A percentile compares a stretch with the other conserved stretches of the same genome.
phyloP scores from a whole-genome alignment of 116 monocot species.

The Papilionanthe hybrid region DNA sequence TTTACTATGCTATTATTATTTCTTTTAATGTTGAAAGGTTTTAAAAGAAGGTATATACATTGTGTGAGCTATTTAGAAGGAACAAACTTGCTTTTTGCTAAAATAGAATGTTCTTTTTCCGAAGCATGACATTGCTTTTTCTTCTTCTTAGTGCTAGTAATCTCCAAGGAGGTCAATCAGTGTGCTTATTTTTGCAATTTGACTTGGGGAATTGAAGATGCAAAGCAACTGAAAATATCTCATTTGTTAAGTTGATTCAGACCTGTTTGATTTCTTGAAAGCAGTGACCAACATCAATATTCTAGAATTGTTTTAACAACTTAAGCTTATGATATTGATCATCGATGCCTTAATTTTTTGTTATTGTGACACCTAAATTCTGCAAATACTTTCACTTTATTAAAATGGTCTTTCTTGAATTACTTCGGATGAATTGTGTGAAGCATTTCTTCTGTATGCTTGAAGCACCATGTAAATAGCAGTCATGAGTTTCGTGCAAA shows the following conservation, averaged over 20 bases:
- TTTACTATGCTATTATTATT: not conserved
- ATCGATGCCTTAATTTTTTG: not conserved
- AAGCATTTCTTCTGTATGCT: constrained; percentile 2
- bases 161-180: not conserved
- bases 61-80: not conserved
- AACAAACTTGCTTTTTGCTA: no score
- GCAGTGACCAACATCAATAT: not conserved
- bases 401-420: not conserved
- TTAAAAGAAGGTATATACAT: not conserved
- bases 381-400: not conserved
- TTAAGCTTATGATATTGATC: not conserved
- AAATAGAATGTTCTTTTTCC: not conserved
- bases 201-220: not conserved
- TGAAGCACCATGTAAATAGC: not conserved
- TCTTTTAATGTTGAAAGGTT: not conserved
- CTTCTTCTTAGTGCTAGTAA: not conserved
- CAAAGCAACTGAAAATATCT: not conserved
- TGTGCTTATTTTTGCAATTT: not conserved
- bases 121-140: not conserved
- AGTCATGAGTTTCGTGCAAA: not conserved
- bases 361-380: not conserved
- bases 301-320: not conserved
- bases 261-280: not conserved
- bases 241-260: not conserved
- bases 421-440: not conserved